These are phyloP conservation scores for Tetrahymena malaccensis DNA, from an alignment of 73 alveolate genomes.

Conservation along the genomic window DNA sequence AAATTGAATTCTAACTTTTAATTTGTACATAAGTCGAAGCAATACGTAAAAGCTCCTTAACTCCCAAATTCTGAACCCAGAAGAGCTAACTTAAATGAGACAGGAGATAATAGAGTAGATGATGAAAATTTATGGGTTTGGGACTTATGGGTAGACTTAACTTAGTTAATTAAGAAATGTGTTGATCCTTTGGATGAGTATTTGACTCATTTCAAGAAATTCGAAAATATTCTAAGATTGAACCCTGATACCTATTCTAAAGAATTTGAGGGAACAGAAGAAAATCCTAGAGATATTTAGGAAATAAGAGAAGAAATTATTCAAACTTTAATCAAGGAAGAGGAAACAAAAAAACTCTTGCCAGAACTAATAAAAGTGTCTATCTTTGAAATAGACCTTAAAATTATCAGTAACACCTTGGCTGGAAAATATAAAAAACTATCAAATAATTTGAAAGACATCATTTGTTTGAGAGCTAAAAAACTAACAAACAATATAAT, in stretches of 20 bases:
- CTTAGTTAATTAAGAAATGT: slow-evolving; percentile 70
- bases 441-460: slow-evolving; percentile 84
- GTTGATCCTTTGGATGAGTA: slow-evolving; percentile 88
- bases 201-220: slow-evolving; percentile 74
- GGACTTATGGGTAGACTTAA: slow-evolving; percentile 75
- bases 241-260: slow-evolving; percentile 85
- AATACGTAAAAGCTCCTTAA: neutral
- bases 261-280: slow-evolving; percentile 71
- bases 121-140: slow-evolving; percentile 98
- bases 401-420: slow-evolving; percentile 84
- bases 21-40: neutral
- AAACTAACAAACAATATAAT: slow-evolving; percentile 76
- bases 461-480: slow-evolving; percentile 88
- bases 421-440: slow-evolving; percentile 84
- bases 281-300: slow-evolving; percentile 72
- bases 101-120: neutral
- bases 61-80: neutral
- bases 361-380: slow-evolving; percentile 90
- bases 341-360: slow-evolving; percentile 67
- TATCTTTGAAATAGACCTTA: slow-evolving; percentile 87
- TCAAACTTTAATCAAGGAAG: slow-evolving; percentile 75
- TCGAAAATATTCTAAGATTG: slow-evolving; percentile 74
- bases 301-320: slow-evolving; percentile 82
- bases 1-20: neutral
- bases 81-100: neutral